phyloP scores from a whole-genome alignment of 164 flowering plant genomes.

The Vitis riparia region DNA sequence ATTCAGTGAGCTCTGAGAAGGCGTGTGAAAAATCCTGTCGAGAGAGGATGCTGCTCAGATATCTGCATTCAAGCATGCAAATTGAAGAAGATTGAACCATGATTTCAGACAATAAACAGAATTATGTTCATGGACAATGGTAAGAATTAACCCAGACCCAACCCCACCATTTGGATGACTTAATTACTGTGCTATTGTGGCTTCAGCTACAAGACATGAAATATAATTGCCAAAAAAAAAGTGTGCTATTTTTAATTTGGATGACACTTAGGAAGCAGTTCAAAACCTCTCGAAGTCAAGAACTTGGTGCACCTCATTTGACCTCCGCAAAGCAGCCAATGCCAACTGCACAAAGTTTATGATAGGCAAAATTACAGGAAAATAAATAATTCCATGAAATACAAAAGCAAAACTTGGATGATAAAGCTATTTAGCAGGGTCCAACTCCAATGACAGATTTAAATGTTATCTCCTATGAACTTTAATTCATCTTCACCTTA shows the following conservation, averaged over 20 bases:
- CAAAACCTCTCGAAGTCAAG: conserved; percentile 80
- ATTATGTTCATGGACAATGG: background rate
- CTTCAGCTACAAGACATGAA: background rate
- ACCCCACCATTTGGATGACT: no score
- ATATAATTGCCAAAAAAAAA: background rate
- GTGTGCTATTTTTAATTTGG: background rate
- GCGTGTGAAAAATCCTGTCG: conserved; percentile 56
- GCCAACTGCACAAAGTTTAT: conserved; percentile 66
- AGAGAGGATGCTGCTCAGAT: conserved; percentile 57
- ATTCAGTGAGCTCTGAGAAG: conserved; percentile 51
- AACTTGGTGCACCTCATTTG: conserved; percentile 59
- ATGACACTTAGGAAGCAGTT: conserved; percentile 13
- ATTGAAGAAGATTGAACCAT: conserved; percentile 6
- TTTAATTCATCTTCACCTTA: no score
- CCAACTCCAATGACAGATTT: no score
- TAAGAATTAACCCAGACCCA: background rate
- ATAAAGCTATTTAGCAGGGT: background rate
- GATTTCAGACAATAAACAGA: conserved; percentile 5
- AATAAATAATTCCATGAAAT: background rate
- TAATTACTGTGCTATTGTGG: background rate
- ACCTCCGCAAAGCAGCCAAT: conserved; percentile 77
- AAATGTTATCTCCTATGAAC: no score
- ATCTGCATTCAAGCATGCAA: conserved; percentile 47
- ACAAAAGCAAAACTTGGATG: background rate
- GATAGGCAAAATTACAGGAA: background rate